Percentiles rank a stretch among this genome's conserved stretches.
Conservation (phyloP, 352 stramenopile species). For the Pythium brachiatum region DNA sequence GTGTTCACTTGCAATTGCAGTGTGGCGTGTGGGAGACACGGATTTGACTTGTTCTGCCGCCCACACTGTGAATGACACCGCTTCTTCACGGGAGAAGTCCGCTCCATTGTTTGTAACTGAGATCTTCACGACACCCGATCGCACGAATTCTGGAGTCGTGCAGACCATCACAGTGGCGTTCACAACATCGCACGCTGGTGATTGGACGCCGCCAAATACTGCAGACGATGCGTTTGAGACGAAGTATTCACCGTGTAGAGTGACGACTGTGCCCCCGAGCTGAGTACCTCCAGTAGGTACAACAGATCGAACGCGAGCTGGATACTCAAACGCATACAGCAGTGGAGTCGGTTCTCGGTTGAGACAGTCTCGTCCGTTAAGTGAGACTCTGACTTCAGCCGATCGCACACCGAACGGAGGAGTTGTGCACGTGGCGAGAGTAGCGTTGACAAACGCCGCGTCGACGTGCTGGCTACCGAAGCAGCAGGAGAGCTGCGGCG, state of each 20-base stretch:
- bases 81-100: conserved; percentile 43
- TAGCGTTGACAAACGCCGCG: conserved; percentile 66
- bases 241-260: conserved; percentile 42
- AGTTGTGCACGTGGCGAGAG: conserved; percentile 50
- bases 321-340: conserved; percentile 41
- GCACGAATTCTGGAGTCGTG: conserved; percentile 31
- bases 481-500: conserved; percentile 55
- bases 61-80: conserved; percentile 31
- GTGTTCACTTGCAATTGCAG: conserved; percentile 30
- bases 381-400: conserved; percentile 39
- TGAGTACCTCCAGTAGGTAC: conserved; percentile 35
- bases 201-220: conserved; percentile 13
- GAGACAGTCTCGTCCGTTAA: conserved; percentile 58
- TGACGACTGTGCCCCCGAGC: conserved; percentile 52
- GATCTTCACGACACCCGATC: conserved; percentile 26
- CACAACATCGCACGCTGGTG: conserved; percentile 4
- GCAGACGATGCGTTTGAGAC: conserved; percentile 33
- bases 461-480: conserved; percentile 50
- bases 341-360: conserved; percentile 31
- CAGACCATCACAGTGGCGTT: conserved; percentile 44
- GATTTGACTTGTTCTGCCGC: conserved; percentile 43
- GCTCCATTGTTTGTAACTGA: conserved; percentile 62
- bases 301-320: conserved; percentile 31
- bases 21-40: conserved; percentile 31
- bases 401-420: conserved; percentile 29